Conservation (phyloP, 1,284 basidiomycete genomes). For the Exobasidium cylindrosporum region DNA sequence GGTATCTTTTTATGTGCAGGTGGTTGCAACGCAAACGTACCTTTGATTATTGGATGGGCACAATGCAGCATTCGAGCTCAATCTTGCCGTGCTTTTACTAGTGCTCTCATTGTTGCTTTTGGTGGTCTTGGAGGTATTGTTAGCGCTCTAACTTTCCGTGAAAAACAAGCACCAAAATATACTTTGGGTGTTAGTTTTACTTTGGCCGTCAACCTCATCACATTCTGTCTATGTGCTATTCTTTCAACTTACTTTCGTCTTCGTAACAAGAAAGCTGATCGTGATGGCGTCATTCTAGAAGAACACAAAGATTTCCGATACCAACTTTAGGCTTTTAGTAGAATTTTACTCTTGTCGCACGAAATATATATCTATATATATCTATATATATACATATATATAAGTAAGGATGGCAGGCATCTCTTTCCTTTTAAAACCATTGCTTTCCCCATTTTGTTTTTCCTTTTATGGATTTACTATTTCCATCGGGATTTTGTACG, state of each 20-base stretch:
- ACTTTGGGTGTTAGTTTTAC: constrained; percentile 27
- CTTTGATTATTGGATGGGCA: constrained; percentile 38
- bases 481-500: too few species aligned
- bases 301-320: constrained; percentile 14
- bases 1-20: constrained; percentile 55
- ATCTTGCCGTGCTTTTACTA: constrained; percentile 55
- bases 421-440: too few species aligned
- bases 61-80: constrained; percentile 57
- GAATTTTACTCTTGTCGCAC: too few species aligned
- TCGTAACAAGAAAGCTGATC: constrained; percentile 8
- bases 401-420: too few species aligned
- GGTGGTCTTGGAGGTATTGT: constrained; percentile 59
- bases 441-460: too few species aligned
- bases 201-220: background rate
- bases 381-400: too few species aligned
- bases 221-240: background rate
- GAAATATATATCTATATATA: too few species aligned
- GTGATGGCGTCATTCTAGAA: constrained; percentile 1
- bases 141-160: constrained; percentile 52
- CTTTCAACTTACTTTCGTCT: constrained; percentile 5
- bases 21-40: constrained; percentile 49
- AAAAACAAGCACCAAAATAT: constrained; percentile 44
- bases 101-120: constrained; percentile 56
- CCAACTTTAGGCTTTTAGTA: too few species aligned
- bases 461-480: too few species aligned